Evolutionary conservation across 345 rosid species (phyloP).

Genomic region (Camelina laxa): DNA sequence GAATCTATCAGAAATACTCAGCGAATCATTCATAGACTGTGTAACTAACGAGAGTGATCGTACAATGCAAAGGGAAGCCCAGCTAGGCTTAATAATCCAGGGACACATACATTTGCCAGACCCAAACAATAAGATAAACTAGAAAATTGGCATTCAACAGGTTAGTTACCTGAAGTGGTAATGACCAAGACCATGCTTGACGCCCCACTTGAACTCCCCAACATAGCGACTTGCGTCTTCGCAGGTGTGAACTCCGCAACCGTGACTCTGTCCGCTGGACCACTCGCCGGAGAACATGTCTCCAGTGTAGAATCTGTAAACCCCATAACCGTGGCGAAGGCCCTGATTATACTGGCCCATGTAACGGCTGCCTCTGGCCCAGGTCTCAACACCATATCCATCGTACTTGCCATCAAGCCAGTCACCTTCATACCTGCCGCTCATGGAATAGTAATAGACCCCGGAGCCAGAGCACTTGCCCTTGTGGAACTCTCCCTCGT

Average conservation of each 20-base stretch:
- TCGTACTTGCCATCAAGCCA: conserved; percentile 96
- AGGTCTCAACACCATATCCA: conserved; percentile 91
- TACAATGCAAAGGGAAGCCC: neutral
- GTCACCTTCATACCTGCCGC: conserved; percentile 89
- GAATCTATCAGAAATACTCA: conserved; percentile 3
- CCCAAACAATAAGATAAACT: neutral
- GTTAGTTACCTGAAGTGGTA: conserved; percentile 84
- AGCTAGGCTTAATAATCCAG: neutral
- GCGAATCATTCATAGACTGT: neutral
- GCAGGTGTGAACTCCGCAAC: conserved; percentile 93
- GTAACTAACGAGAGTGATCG: neutral
- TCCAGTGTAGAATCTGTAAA: conserved; percentile 89
- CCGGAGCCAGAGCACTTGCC: conserved; percentile 93
- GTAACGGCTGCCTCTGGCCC: conserved; percentile 95
- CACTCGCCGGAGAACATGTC: conserved; percentile 96
- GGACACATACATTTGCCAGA: neutral
- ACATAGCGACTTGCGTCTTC: conserved; percentile 94
- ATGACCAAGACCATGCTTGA: conserved; percentile 95
- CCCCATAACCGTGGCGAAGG: conserved; percentile 83
- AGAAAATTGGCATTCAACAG: neutral
- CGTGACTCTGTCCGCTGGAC: conserved; percentile 98
- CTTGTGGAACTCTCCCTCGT: conserved; percentile 87
- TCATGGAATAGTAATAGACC: conserved; percentile 88
- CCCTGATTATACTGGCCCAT: conserved; percentile 91
- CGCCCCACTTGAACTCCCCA: conserved; percentile 96